These are phyloP conservation scores for Globisporangium paddicum DNA, from an alignment of 352 stramenopile species.

Conservation along the genomic window DNA sequence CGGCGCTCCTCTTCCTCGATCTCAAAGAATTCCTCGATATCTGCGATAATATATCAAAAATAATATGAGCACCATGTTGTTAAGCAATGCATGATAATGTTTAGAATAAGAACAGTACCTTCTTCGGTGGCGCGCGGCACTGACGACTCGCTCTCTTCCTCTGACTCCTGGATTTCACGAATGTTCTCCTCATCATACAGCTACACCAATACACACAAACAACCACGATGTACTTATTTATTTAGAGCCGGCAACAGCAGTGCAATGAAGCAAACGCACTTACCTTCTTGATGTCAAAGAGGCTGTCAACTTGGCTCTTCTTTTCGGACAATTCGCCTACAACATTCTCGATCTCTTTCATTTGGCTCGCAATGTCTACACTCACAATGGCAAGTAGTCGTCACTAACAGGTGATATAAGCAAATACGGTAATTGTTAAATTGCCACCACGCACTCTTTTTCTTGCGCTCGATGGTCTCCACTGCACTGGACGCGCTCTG, in stretches of 20 bases:
- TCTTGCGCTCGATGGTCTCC: slow-evolving; percentile 69
- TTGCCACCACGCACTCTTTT: slow-evolving; percentile 43
- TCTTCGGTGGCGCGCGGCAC: slow-evolving; percentile 50
- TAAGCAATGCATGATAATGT: too few species aligned
- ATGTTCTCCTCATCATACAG: slow-evolving; percentile 86
- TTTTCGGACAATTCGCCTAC: slow-evolving; percentile 49
- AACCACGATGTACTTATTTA: too few species aligned
- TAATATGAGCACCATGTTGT: too few species aligned
- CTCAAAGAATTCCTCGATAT: slow-evolving; percentile 81
- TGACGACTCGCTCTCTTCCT: slow-evolving; percentile 62
- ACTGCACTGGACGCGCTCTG: slow-evolving; percentile 55
- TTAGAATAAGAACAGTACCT: slow-evolving; percentile 22
- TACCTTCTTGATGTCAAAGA: slow-evolving; percentile 74
- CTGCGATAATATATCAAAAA: too few species aligned
- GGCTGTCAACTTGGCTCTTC: slow-evolving; percentile 54
- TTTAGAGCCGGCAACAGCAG: too few species aligned
- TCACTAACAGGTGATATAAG: not conserved
- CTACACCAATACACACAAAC: too few species aligned
- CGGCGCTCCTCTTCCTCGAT: slow-evolving; percentile 72
- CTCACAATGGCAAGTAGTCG: not conserved
- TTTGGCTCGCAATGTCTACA: slow-evolving; percentile 44
- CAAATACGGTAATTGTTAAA: not conserved
- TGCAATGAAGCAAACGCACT: not conserved
- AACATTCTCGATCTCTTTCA: slow-evolving; percentile 45
- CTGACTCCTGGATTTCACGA: slow-evolving; percentile 78